These are phyloP conservation scores for Otatea glauca DNA, from an alignment of 176 grass and related monocot genomes.

Conservation along the genomic window DNA sequence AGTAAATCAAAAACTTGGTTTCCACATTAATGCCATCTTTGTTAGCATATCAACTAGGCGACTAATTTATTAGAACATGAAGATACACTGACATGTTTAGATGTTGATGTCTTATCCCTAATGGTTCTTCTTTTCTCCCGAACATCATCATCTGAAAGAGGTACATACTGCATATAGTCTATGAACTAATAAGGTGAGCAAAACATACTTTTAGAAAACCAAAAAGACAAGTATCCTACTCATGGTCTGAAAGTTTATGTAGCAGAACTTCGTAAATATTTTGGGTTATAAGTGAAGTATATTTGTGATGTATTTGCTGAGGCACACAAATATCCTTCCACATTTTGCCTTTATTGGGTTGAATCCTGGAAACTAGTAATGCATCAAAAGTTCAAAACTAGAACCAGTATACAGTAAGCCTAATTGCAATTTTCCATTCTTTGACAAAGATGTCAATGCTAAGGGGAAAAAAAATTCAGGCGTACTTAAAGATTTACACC, in stretches of 20 bases:
- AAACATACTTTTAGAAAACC: neutral
- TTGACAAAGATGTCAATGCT: slow-evolving; percentile 29
- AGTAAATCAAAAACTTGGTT: slow-evolving; percentile 28
- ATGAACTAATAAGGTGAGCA: slow-evolving; percentile 11
- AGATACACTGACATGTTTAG: slow-evolving; percentile 75
- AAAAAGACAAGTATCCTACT: neutral
- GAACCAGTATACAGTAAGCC: slow-evolving; percentile 41
- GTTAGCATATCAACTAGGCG: neutral
- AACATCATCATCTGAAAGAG: slow-evolving; percentile 76
- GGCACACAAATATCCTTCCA: neutral
- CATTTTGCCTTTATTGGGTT: neutral
- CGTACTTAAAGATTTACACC: slow-evolving; percentile 48
- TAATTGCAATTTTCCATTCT: slow-evolving; percentile 44
- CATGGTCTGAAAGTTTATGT: neutral
- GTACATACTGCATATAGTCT: slow-evolving; percentile 20
- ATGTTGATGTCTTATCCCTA: slow-evolving; percentile 51
- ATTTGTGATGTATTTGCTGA: neutral
- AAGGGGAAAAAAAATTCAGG: slow-evolving; percentile 31
- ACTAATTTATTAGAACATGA: slow-evolving; percentile 3
- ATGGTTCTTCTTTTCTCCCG: slow-evolving; percentile 52
- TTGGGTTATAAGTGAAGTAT: neutral
- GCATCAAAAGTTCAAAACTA: slow-evolving; percentile 19
- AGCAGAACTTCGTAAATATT: neutral
- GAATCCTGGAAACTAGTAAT: neutral
- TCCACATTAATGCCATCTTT: neutral